Evolutionary conservation across 257 asterid species (phyloP).

Genomic region (Craterostigma plantagineum): DNA sequence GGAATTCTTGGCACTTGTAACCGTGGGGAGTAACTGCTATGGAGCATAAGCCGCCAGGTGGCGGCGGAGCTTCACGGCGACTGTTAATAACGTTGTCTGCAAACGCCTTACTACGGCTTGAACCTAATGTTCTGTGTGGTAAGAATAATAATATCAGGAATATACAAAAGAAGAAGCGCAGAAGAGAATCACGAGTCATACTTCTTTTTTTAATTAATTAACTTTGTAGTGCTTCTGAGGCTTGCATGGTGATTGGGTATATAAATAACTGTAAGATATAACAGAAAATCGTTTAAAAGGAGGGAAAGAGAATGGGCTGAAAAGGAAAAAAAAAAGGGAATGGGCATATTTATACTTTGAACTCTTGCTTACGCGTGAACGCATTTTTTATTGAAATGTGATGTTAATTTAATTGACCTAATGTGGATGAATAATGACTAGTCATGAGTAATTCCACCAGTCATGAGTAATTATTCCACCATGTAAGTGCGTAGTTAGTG

Average conservation of each 20-base stretch:
- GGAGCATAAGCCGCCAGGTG: conserved; percentile 39
- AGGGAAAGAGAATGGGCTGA: too few relatives aligned
- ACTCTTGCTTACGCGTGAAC: too few relatives aligned
- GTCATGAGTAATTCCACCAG: too few relatives aligned
- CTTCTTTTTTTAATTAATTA: too few relatives aligned
- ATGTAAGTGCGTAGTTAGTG: too few relatives aligned
- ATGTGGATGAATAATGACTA: too few relatives aligned
- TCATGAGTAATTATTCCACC: too few relatives aligned
- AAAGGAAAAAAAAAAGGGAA: neutral
- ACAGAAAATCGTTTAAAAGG: neutral
- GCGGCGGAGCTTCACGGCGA: conserved; percentile 7
- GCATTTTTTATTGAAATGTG: too few relatives aligned
- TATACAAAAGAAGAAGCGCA: neutral
- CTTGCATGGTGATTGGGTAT: too few relatives aligned
- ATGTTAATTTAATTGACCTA: too few relatives aligned
- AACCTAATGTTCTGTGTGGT: conserved; percentile 20
- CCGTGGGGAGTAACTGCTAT: conserved; percentile 15
- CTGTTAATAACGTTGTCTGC: neutral
- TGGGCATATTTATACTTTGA: neutral
- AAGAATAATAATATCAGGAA: conserved; percentile 5
- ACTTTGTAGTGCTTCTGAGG: too few relatives aligned
- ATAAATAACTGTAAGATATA: too few relatives aligned
- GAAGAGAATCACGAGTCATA: conserved; percentile 12
- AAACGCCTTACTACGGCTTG: conserved; percentile 13
- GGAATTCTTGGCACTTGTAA: conserved; percentile 6